These are phyloP conservation scores for Albugo laibachii DNA, from an alignment of 352 stramenopile genomes.

Conservation along the genomic window DNA sequence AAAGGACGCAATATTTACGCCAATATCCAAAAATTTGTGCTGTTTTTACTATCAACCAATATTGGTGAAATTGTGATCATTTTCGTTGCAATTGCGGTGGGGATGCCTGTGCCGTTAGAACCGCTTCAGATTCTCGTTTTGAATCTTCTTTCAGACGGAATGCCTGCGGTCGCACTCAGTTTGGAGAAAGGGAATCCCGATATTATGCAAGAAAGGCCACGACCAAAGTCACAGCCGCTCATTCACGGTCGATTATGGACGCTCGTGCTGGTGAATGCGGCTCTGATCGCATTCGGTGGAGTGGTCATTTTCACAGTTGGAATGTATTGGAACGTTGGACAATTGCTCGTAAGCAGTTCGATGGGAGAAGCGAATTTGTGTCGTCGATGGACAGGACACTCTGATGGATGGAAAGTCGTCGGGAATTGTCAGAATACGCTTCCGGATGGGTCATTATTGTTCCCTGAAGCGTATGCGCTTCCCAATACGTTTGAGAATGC, in stretches of 20 bases:
- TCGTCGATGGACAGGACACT: too few species aligned
- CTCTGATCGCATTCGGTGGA: slow-evolving; percentile 22
- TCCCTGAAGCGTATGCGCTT: slow-evolving; percentile 16
- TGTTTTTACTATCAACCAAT: slow-evolving; percentile 96
- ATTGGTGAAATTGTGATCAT: slow-evolving; percentile 87
- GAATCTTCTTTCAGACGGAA: slow-evolving; percentile 97
- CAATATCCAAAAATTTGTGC: slow-evolving; percentile 97
- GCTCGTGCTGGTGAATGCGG: slow-evolving; percentile 31
- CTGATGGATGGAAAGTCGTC: slow-evolving; percentile 29
- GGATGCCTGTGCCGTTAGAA: slow-evolving; percentile 74
- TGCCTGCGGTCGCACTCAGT: slow-evolving; percentile 49
- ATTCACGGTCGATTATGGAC: slow-evolving; percentile 44
- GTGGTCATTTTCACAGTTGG: slow-evolving; percentile 30
- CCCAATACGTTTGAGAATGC: slow-evolving; percentile 16
- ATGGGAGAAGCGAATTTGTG: too few species aligned
- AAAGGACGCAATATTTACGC: slow-evolving; percentile 94
- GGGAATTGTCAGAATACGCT: slow-evolving; percentile 33
- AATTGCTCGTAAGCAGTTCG: slow-evolving; percentile 16
- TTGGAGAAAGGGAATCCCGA: slow-evolving; percentile 42
- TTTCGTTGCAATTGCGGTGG: slow-evolving; percentile 34
- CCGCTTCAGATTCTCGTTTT: slow-evolving; percentile 96
- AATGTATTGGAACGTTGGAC: slow-evolving; percentile 55
- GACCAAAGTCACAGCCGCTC: slow-evolving; percentile 25
- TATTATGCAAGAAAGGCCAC: slow-evolving; percentile 45
- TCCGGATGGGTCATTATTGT: slow-evolving; percentile 25